A percentile compares a stretch with the other conserved stretches of the same genome.
These are phyloP conservation scores for Cordyceps cicadae DNA, from an alignment of 2,329 filamentous ascomycete genomes.

Conservation along the genomic window DNA sequence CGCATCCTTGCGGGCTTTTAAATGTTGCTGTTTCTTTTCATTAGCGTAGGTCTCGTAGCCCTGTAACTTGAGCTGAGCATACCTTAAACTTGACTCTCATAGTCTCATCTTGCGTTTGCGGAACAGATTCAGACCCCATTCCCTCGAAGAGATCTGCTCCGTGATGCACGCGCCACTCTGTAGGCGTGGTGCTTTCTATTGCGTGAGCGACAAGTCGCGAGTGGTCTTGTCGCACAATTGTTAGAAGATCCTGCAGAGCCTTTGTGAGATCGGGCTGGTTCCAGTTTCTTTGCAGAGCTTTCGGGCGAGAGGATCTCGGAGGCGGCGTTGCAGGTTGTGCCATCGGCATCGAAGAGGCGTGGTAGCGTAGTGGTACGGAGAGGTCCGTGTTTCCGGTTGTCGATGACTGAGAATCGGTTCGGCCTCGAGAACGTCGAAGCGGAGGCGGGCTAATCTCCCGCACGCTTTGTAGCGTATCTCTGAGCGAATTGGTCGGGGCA, in stretches of 20 bases:
- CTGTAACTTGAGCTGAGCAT: slow-evolving; percentile 4
- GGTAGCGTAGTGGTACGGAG: slow-evolving; percentile 13
- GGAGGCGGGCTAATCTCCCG: slow-evolving; percentile 22
- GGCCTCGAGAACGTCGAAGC: slow-evolving; percentile 17
- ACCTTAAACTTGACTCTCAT: slow-evolving; percentile 47
- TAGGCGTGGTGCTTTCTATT: slow-evolving; percentile 36
- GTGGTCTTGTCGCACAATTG: slow-evolving; percentile 38
- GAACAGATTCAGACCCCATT: slow-evolving; percentile 29
- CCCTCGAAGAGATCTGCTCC: slow-evolving; percentile 41
- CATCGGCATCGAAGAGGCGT: not conserved
- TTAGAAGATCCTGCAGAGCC: slow-evolving; percentile 29
- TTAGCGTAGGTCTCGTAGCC: not conserved
- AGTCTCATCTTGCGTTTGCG: slow-evolving; percentile 29
- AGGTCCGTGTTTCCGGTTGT: not conserved
- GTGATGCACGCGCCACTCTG: slow-evolving; percentile 31
- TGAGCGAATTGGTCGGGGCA: not conserved
- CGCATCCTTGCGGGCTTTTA: slow-evolving; percentile 36
- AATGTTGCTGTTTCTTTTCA: slow-evolving; percentile 30
- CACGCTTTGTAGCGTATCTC: not conserved
- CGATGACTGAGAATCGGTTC: not conserved
- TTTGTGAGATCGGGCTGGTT: not conserved
- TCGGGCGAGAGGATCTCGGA: not conserved
- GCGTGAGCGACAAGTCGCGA: slow-evolving; percentile 36
- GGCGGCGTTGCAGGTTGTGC: slow-evolving; percentile 13
- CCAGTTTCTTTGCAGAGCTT: not conserved